Evolutionary conservation across 495 filamentous ascomycete genomes (phyloP).

Genomic region (Trichoderma orchidacearum): DNA sequence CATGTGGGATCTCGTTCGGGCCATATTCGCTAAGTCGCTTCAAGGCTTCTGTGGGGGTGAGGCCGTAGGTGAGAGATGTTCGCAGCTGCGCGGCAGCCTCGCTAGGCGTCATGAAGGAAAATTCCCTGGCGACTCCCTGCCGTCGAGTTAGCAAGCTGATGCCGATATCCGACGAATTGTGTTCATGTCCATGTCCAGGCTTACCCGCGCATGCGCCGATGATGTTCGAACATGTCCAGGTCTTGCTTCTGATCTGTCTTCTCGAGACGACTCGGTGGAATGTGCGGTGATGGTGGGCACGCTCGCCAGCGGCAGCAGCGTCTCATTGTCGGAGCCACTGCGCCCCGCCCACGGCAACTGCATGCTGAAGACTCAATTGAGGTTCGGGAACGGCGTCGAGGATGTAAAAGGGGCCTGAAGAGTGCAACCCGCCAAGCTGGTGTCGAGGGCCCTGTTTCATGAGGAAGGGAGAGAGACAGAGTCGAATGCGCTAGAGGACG

Average conservation of each 20-base stretch:
- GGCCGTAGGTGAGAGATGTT: constrained; percentile 71
- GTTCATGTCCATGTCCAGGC: constrained; percentile 7
- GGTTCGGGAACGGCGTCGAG: neutral
- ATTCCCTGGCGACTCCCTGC: constrained; percentile 37
- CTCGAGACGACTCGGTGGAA: constrained; percentile 12
- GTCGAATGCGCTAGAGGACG: neutral
- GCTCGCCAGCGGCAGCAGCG: constrained; percentile 19
- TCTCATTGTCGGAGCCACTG: constrained; percentile 16
- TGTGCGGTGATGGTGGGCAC: constrained; percentile 16
- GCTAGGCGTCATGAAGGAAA: constrained; percentile 46
- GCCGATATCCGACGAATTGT: too few relatives aligned
- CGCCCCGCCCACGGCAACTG: constrained; percentile 22
- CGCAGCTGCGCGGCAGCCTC: constrained; percentile 68
- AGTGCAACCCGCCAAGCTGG: neutral
- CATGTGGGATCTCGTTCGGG: constrained; percentile 87
- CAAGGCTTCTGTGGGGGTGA: constrained; percentile 68
- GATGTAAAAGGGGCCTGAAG: neutral
- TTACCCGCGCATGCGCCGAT: constrained; percentile 32
- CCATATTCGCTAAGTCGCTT: constrained; percentile 68
- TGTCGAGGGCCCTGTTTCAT: neutral
- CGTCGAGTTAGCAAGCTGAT: neutral
- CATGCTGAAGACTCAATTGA: constrained; percentile 14
- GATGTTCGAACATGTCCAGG: constrained; percentile 24
- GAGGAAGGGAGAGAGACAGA: neutral
- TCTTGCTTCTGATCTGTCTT: constrained; percentile 10